Percentiles rank a stretch among this genome's conserved stretches.
Evolutionary conservation across 257 asterid species (phyloP).

Genomic region (Handroanthus guayacan): DNA sequence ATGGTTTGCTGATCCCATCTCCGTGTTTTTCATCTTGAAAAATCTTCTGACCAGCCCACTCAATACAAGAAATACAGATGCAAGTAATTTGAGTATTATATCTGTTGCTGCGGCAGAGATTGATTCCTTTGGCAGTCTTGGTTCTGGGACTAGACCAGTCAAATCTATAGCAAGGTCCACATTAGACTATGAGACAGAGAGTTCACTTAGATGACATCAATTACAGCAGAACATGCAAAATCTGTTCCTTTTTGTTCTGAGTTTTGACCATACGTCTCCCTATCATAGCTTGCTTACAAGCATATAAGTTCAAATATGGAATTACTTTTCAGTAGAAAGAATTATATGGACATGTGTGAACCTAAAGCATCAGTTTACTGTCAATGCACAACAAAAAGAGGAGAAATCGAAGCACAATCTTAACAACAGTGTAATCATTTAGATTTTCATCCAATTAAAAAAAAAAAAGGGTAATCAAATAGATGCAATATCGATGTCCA

Average conservation of each 20-base stretch:
- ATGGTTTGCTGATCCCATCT: slow-evolving; percentile 35
- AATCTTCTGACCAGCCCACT: slow-evolving; percentile 40
- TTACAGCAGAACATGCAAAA: background rate
- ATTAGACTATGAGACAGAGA: background rate
- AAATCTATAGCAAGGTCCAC: slow-evolving; percentile 43
- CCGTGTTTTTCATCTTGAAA: slow-evolving; percentile 37
- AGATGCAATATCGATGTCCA: no score
- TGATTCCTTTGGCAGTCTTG: slow-evolving; percentile 45
- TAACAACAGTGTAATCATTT: background rate
- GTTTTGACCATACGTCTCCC: background rate
- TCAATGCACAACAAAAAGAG: slow-evolving; percentile 15
- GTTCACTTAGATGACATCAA: slow-evolving; percentile 8
- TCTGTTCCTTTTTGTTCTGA: background rate
- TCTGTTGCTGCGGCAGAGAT: slow-evolving; percentile 30
- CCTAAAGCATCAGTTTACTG: background rate
- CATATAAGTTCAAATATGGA: background rate
- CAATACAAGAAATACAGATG: slow-evolving; percentile 41
- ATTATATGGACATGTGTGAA: background rate
- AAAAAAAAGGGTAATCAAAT: no score
- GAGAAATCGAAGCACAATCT: slow-evolving; percentile 1
- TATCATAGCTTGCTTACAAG: background rate
- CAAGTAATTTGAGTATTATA: slow-evolving; percentile 48
- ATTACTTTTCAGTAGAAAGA: background rate
- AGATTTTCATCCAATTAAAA: background rate
- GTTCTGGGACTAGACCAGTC: slow-evolving; percentile 35